These are phyloP conservation scores for Aureobasidium mangrovei DNA, from an alignment of 2,329 filamentous ascomycete species.

Conservation along the genomic window DNA sequence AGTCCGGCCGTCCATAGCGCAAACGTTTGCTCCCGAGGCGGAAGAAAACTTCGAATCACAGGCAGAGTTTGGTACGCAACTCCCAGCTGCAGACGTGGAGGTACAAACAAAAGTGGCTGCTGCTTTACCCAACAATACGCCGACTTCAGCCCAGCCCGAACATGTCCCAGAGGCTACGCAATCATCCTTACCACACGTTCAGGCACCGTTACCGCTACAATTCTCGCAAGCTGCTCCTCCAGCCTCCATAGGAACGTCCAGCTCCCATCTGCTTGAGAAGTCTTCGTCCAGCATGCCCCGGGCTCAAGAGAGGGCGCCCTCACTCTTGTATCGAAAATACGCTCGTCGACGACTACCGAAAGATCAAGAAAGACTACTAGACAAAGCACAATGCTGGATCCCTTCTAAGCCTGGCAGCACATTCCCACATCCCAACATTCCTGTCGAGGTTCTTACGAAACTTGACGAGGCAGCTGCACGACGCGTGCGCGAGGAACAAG, in stretches of 20 bases:
- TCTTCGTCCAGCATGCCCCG: not conserved
- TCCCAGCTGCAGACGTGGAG: too few relatives aligned
- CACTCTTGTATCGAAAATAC: conserved; percentile 17
- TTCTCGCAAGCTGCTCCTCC: not conserved
- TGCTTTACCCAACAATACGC: not conserved
- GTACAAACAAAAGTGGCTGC: too few relatives aligned
- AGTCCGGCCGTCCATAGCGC: too few relatives aligned
- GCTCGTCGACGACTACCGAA: conserved; percentile 28
- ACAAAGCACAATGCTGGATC: conserved; percentile 33
- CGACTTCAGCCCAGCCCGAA: not conserved
- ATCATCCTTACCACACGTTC: conserved; percentile 4
- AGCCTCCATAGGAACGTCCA: conserved; percentile 14
- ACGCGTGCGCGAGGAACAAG: not conserved
- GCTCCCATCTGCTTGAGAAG: conserved; percentile 2
- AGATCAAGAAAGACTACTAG: conserved; percentile 44
- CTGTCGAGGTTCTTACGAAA: conserved; percentile 25
- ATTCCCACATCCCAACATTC: conserved; percentile 33
- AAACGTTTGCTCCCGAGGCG: too few relatives aligned
- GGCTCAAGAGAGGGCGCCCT: not conserved
- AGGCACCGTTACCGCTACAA: not conserved
- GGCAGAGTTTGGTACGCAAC: too few relatives aligned
- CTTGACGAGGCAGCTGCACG: conserved; percentile 13
- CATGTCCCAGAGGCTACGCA: not conserved
- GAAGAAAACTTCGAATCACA: not conserved
- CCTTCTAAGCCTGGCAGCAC: conserved; percentile 28